A percentile compares a stretch with the other conserved stretches of the same genome.
These are phyloP conservation scores for Populus hybrid DNA, from an alignment of 441 rosid genomes.

Conservation along the genomic window DNA sequence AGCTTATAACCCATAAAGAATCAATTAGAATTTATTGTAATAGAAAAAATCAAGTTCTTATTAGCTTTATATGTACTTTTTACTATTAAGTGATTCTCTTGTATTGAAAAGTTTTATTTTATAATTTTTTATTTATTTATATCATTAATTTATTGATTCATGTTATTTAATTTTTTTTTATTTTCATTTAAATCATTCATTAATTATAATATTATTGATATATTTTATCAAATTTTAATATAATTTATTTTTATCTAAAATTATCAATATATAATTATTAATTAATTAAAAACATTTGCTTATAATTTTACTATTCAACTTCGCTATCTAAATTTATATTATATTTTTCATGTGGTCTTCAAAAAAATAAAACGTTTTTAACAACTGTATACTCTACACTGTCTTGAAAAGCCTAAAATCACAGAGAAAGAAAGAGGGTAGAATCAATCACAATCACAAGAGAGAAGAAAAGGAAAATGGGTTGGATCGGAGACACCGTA, in stretches of 20 bases:
- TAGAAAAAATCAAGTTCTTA: too few relatives aligned
- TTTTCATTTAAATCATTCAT: accelerated
- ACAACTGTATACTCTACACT: background rate
- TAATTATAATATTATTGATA: too few relatives aligned
- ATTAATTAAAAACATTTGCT: too few relatives aligned
- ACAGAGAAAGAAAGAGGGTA: background rate
- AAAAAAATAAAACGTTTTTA: too few relatives aligned
- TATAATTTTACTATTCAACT: too few relatives aligned
- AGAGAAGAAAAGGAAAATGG: conserved; percentile 36
- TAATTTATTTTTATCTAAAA: too few relatives aligned
- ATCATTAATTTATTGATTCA: too few relatives aligned
- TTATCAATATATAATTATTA: too few relatives aligned
- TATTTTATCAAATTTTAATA: too few relatives aligned
- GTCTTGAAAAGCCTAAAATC: background rate
- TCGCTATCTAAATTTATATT: too few relatives aligned
- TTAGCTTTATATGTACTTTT: accelerated
- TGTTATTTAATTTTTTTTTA: accelerated
- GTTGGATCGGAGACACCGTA: conserved; percentile 64
- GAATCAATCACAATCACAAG: background rate
- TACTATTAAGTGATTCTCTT: accelerated
- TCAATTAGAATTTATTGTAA: too few relatives aligned
- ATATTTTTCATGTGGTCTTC: too few relatives aligned
- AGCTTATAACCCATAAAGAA: accelerated
- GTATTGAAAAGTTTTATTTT: accelerated
- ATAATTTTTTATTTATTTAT: accelerated